Base-by-base conservation (phyloP, 176 grass and related monocot genomes). In the Neostapfia colusana region DNA sequence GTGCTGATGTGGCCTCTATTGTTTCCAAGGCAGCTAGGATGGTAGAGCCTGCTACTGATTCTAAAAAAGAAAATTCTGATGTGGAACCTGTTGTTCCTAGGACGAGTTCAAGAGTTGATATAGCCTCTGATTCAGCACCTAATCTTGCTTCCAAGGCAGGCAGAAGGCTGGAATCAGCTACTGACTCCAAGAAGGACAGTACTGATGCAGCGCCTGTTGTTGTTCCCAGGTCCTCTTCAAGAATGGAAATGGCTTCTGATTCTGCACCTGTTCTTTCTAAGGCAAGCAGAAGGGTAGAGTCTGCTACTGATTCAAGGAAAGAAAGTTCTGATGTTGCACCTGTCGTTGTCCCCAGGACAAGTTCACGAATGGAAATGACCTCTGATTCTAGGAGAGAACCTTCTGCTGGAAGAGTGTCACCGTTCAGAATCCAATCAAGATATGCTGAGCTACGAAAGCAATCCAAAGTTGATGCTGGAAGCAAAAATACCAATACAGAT, bases 351-450 rank as follows among this genome's bases (percentile, higher is more conserved):
- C 84, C 87, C 35, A 88, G 91, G 84, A 79, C 82, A 72, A 94
- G 45, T 81, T 84, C 86, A 27, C 91, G 86, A 89, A 66, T 78
- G 69, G 91, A 87, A 43, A 73, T 82, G 77, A 40, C 73, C 21
- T 76, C 83, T 84, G 89, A 95, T 83, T 90, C 89, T 64, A 95
- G 85, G 73, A 99, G 85, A 72, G 89, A 92, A 69, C 39, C 85
- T 67, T 83, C 76, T 77, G 78, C 76, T 69, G 92, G 88, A 78
- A 88, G 88, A 83, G 54, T 79, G 10, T 81, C 81, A 7, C 79
- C 82, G 50, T 86, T 77, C 63, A 85, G 85, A 59, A 46, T 67
- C 38, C 91, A 86, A 26, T 90, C 91, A 78, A 93, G 81, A 79
- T 90, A 88, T 77, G 41, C 79, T 66, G 85, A 88, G 69, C 80